Evolutionary conservation across 1,284 basidiomycete genomes (phyloP).

Genomic region (Fomes fomentarius): DNA sequence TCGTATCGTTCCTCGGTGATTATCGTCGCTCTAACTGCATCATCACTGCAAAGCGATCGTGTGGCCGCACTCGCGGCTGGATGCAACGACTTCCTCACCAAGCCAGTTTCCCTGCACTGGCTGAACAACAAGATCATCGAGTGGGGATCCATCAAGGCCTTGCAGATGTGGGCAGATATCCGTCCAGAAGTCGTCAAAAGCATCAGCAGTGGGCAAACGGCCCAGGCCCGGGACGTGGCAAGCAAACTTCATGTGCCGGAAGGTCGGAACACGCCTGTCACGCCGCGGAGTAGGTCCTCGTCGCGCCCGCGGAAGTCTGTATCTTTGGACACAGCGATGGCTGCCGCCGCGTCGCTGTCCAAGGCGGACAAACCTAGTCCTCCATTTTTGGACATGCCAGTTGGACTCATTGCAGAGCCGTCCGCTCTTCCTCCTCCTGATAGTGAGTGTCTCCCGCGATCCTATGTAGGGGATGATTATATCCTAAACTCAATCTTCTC

Average conservation of each 20-base stretch:
- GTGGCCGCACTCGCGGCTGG: conserved; percentile 96
- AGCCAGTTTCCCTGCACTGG: conserved; percentile 95
- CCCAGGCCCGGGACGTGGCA: conserved; percentile 67
- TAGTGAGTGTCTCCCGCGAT: conserved; percentile 1
- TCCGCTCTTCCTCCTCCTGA: neutral
- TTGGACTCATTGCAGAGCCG: neutral
- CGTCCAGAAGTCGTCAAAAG: conserved; percentile 63
- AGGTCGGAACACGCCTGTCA: conserved; percentile 45
- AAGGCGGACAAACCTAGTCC: conserved; percentile 16
- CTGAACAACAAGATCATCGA: conserved; percentile 98
- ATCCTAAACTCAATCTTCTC: neutral
- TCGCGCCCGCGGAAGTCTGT: conserved; percentile 28
- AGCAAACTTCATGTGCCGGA: conserved; percentile 70
- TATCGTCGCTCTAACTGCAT: conserved; percentile 97
- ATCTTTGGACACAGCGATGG: conserved; percentile 22
- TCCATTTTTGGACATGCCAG: neutral
- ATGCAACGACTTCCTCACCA: conserved; percentile 99
- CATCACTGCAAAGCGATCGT: conserved; percentile 90
- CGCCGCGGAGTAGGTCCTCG: conserved; percentile 35
- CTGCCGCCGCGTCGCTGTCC: conserved; percentile 17
- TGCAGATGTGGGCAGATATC: conserved; percentile 87
- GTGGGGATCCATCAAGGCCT: conserved; percentile 91
- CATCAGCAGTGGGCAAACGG: conserved; percentile 58
- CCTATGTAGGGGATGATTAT: neutral
- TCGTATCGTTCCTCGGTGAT: conserved; percentile 91